Percentiles rank a stretch among this genome's conserved stretches.
Conservation (phyloP, 2,329 filamentous ascomycete species). For the Pezicula rhizophila region DNA sequence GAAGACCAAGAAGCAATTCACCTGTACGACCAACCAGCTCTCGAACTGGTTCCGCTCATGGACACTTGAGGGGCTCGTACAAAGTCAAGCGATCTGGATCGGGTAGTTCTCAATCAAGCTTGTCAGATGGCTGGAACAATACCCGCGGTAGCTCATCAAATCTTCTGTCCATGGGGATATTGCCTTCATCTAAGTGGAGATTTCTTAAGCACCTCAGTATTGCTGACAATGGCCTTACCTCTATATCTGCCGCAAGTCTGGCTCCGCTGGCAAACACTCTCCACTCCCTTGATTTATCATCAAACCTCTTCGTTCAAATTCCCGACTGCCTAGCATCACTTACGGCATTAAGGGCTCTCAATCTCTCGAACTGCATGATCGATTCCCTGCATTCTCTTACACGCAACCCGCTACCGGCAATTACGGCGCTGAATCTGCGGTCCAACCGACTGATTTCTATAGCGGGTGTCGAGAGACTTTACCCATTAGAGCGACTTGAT, state of each 20-base stretch:
- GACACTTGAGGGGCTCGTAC: conserved; percentile 59
- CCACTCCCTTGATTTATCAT: conserved; percentile 86
- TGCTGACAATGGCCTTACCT: conserved; percentile 83
- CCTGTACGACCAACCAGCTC: conserved; percentile 72
- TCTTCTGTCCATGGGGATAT: conserved; percentile 60
- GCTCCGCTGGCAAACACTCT: conserved; percentile 79
- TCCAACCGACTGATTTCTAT: conserved; percentile 83
- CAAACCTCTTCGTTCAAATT: conserved; percentile 89
- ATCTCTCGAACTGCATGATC: conserved; percentile 97
- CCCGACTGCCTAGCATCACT: conserved; percentile 84
- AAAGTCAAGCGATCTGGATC: conserved; percentile 84
- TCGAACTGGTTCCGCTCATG: conserved; percentile 52
- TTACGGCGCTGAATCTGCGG: conserved; percentile 86
- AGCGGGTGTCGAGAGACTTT: conserved; percentile 81
- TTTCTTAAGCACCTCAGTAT: conserved; percentile 89
- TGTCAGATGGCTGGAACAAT: conserved; percentile 57
- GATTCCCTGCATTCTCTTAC: conserved; percentile 83
- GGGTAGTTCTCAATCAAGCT: conserved; percentile 82
- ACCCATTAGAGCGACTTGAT: conserved; percentile 84
- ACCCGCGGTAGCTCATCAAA: conserved; percentile 73
- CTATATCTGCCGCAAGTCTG: conserved; percentile 69
- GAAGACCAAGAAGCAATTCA: conserved; percentile 69
- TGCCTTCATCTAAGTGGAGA: conserved; percentile 88
- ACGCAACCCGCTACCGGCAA: conserved; percentile 82
- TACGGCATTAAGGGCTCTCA: conserved; percentile 82